phyloP scores from a whole-genome alignment of 257 asterid species.

The Solanum neorickii region DNA sequence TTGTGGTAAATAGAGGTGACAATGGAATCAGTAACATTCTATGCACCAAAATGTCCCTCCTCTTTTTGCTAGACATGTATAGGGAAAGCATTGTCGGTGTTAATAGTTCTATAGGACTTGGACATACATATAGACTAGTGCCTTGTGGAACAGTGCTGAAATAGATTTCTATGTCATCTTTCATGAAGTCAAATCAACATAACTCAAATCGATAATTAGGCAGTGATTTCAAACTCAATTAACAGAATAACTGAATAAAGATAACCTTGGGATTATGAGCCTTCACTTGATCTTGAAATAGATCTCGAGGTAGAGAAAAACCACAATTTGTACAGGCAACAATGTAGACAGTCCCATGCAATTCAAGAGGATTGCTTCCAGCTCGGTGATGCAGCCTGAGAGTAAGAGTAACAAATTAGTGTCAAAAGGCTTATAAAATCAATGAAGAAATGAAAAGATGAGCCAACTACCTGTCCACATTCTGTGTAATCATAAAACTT shows the following conservation, averaged over 20 bases:
- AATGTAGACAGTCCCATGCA: conserved; percentile 85
- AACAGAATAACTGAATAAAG: not conserved
- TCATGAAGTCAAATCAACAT: not conserved
- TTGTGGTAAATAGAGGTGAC: not conserved
- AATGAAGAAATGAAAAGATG: not conserved
- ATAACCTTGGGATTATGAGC: conserved; percentile 79
- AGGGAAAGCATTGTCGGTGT: not conserved
- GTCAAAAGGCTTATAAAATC: not conserved
- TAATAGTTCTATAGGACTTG: not conserved
- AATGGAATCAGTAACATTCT: not conserved
- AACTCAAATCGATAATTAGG: not conserved
- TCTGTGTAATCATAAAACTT: conserved; percentile 71
- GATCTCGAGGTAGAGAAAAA: conserved; percentile 59
- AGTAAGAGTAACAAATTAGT: not conserved
- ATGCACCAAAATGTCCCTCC: not conserved
- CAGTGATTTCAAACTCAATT: not conserved
- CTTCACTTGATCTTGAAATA: conserved; percentile 86
- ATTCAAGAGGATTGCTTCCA: conserved; percentile 93
- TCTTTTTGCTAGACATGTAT: not conserved
- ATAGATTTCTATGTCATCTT: not conserved
- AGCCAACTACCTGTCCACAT: conserved; percentile 79
- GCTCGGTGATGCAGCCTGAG: conserved; percentile 92
- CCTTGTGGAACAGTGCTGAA: not conserved
- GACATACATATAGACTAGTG: not conserved
- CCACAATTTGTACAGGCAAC: conserved; percentile 82